Percentiles rank a stretch among this genome's conserved stretches.
These are phyloP conservation scores for Yamadazyma endophytica DNA, from an alignment of 805 yeast genomes.

Conservation along the genomic window DNA sequence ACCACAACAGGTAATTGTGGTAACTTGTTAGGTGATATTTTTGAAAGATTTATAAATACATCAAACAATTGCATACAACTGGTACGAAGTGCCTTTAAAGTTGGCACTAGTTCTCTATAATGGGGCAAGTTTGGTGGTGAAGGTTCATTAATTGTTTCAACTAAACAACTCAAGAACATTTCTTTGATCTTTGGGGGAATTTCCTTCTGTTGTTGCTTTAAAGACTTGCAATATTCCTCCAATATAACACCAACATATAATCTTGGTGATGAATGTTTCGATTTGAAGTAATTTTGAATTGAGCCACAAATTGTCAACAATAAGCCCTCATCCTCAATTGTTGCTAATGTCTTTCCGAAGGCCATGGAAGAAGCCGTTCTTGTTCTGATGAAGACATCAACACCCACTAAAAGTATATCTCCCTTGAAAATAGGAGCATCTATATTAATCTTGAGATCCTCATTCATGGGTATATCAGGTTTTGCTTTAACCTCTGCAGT, in stretches of 20 bases:
- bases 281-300: constrained; percentile 42
- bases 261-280: constrained; percentile 79
- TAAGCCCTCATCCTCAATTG: constrained; percentile 36
- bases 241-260: constrained; percentile 64
- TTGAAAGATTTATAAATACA: constrained; percentile 73
- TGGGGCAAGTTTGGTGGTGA: constrained; percentile 40
- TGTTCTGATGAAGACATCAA: constrained; percentile 67
- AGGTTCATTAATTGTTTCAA: constrained; percentile 38
- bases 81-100: constrained; percentile 77
- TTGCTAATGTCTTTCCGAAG: constrained; percentile 61
- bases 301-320: constrained; percentile 34
- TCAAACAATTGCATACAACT: constrained; percentile 81
- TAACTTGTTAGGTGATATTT: constrained; percentile 61
- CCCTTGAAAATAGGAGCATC: constrained; percentile 92
- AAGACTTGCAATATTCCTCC: constrained; percentile 56
- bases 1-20: constrained; percentile 87
- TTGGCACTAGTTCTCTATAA: constrained; percentile 83
- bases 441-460: constrained; percentile 69
- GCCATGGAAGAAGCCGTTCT: constrained; percentile 74
- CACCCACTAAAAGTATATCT: constrained; percentile 81
- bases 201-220: constrained; percentile 14
- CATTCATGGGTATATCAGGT: constrained; percentile 46
- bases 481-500: constrained; percentile 12
- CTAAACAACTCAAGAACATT: constrained; percentile 22
- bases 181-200: constrained; percentile 16